Percentiles rank a stretch among this genome's conserved stretches.
These are phyloP conservation scores for Balakata baccata DNA, from an alignment of 345 rosid genomes.

Conservation along the genomic window DNA sequence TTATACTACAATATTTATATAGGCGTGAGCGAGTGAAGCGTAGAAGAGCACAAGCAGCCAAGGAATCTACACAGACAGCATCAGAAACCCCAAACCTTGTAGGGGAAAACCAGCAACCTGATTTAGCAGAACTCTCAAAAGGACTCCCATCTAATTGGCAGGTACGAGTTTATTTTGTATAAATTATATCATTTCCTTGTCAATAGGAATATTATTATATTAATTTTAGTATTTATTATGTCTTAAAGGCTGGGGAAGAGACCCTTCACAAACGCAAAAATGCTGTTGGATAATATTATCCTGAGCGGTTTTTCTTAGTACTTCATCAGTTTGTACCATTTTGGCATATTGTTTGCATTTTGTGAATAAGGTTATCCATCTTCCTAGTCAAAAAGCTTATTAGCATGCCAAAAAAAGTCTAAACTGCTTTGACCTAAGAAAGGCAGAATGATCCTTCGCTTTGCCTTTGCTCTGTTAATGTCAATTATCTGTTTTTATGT, in stretches of 20 bases:
- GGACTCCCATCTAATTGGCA: slow-evolving; percentile 85
- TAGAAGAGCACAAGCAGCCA: slow-evolving; percentile 55
- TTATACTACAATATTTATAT: not conserved
- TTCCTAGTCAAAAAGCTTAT: no score
- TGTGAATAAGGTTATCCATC: no score
- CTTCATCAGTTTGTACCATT: no score
- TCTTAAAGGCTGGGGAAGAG: not conserved
- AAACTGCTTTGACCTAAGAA: no score
- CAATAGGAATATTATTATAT: not conserved
- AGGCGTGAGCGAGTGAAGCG: slow-evolving; percentile 97
- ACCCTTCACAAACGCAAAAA: not conserved
- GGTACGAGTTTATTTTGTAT: slow-evolving; percentile 30
- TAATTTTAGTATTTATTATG: not conserved
- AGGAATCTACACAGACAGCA: slow-evolving; percentile 34
- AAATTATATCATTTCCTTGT: not conserved
- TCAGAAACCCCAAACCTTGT: slow-evolving; percentile 25
- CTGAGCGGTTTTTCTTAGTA: no score
- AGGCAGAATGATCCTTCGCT: no score
- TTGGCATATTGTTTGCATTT: no score
- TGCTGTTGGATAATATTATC: not conserved
- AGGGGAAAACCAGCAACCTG: slow-evolving; percentile 43
- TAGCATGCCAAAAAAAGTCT: no score
- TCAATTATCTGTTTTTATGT: not conserved
- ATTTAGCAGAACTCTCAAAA: slow-evolving; percentile 48
- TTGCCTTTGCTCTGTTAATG: no score